A percentile compares a stretch with the other conserved stretches of the same genome.
Conservation (phyloP, 1,139 yeast genomes). For the Saccharomyces pastorianus region DNA sequence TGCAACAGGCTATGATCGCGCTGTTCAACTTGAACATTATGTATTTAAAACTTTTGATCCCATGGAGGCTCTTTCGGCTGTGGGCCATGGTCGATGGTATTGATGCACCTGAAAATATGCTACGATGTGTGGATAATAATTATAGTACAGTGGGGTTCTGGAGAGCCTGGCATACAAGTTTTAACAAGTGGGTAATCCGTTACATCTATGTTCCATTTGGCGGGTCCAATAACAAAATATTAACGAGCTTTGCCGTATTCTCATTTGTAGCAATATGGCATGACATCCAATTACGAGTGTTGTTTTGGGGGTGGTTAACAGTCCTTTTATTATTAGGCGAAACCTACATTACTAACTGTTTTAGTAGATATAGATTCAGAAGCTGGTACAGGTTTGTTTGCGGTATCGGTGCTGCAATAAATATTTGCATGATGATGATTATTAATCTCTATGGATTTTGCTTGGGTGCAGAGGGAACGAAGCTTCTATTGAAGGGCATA, state of each 20-base stretch:
- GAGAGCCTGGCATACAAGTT: conserved; percentile 98
- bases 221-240: conserved; percentile 58
- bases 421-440: conserved; percentile 97
- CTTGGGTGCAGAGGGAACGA: conserved; percentile 79
- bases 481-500: conserved; percentile 57
- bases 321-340: conserved; percentile 89
- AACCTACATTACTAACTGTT: conserved; percentile 46
- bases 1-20: conserved; percentile 92
- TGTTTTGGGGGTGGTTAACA: conserved; percentile 94
- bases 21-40: conserved; percentile 80
- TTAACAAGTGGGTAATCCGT: conserved; percentile 79
- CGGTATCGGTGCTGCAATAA: conserved; percentile 78
- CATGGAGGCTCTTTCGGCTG: conserved; percentile 90
- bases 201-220: conserved; percentile 85
- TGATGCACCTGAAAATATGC: conserved; percentile 97
- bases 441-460: conserved; percentile 95
- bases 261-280: conserved; percentile 98
- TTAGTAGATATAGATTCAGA: conserved; percentile 41
- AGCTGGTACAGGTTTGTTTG: conserved; percentile 72
- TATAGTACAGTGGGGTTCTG: conserved; percentile 89
- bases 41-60: conserved; percentile 86
- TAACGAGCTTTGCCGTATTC: conserved; percentile 80
- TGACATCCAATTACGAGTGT: conserved; percentile 76
- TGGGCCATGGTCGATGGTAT: conserved; percentile 90
- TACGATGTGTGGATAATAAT: conserved; percentile 90